A percentile compares a stretch with the other conserved stretches of the same genome.
These are phyloP conservation scores for Mycocentrospora acerina DNA, from an alignment of 2,329 filamentous ascomycete genomes.

Conservation along the genomic window DNA sequence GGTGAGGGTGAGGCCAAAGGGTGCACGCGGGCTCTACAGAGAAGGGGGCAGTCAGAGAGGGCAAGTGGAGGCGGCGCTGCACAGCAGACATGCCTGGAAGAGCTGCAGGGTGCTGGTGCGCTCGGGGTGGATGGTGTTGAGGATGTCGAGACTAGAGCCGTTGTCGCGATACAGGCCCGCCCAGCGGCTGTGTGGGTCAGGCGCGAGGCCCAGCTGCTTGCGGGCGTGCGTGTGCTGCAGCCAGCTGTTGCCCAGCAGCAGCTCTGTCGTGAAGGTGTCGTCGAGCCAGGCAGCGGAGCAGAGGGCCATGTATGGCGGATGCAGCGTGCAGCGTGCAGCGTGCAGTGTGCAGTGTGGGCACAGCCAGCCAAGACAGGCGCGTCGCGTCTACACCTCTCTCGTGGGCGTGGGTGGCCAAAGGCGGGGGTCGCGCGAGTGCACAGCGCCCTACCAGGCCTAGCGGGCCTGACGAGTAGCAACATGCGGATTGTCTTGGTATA, in stretches of 20 bases:
- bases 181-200: slow-evolving; percentile 15
- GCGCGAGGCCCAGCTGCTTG: slow-evolving; percentile 7
- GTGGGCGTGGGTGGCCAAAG: no score
- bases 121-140: slow-evolving; percentile 10
- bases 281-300: slow-evolving; percentile 25
- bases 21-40: slow-evolving; percentile 16
- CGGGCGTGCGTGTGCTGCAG: slow-evolving; percentile 14
- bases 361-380: no score
- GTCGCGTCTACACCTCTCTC: no score
- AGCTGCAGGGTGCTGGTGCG: slow-evolving; percentile 21
- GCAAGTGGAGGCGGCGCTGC: neutral
- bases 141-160: slow-evolving; percentile 36
- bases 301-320: slow-evolving; percentile 12
- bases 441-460: no score
- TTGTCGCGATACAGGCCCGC: slow-evolving; percentile 35
- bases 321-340: no score
- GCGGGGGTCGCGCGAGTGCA: no score
- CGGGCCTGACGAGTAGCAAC: no score
- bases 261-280: slow-evolving; percentile 18
- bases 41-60: slow-evolving; percentile 2
- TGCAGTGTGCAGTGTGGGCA: no score
- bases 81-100: slow-evolving; percentile 18
- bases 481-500: no score
- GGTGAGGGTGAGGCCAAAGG: slow-evolving; percentile 29
- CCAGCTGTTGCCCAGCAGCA: slow-evolving; percentile 26